Evolutionary conservation across 2,329 filamentous ascomycete genomes (phyloP).

Genomic region (Alternaria sp.): DNA sequence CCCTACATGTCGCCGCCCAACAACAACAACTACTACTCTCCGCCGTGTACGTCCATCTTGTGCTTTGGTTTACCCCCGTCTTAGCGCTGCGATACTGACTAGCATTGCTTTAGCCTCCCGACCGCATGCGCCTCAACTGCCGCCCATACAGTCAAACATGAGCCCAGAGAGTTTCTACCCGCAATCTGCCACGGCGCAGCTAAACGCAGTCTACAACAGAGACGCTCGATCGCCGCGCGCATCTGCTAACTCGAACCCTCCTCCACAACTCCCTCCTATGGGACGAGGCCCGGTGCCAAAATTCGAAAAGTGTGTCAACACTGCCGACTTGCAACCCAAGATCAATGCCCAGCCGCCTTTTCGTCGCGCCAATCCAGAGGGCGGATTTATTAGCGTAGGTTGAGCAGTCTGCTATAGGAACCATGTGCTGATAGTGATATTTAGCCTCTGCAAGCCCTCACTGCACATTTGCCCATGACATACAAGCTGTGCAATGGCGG

Average conservation of each 20-base stretch:
- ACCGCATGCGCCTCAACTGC: constrained; percentile 72
- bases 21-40: constrained; percentile 64
- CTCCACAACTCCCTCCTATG: constrained; percentile 55
- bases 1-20: constrained; percentile 63
- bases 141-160: constrained; percentile 76
- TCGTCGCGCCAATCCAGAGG: constrained; percentile 92
- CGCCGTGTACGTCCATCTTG: constrained; percentile 58
- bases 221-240: constrained; percentile 60
- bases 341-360: constrained; percentile 90
- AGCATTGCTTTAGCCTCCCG: constrained; percentile 48
- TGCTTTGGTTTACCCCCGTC: constrained; percentile 8
- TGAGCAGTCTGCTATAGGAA: not conserved
- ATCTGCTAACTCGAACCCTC: constrained; percentile 54
- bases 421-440: constrained; percentile 25
- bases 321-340: constrained; percentile 79
- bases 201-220: constrained; percentile 71
- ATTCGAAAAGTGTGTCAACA: constrained; percentile 79
- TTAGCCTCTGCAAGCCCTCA: constrained; percentile 93
- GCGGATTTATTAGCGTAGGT: constrained; percentile 94
- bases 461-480: constrained; percentile 88
- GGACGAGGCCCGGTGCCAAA: constrained; percentile 79
- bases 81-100: constrained; percentile 33
- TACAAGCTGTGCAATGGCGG: constrained; percentile 98
- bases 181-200: constrained; percentile 72
- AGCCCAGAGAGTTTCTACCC: constrained; percentile 75